Base-by-base conservation (phyloP, 768 basidiomycete genomes). In the Boletus subparvulus region DNA sequence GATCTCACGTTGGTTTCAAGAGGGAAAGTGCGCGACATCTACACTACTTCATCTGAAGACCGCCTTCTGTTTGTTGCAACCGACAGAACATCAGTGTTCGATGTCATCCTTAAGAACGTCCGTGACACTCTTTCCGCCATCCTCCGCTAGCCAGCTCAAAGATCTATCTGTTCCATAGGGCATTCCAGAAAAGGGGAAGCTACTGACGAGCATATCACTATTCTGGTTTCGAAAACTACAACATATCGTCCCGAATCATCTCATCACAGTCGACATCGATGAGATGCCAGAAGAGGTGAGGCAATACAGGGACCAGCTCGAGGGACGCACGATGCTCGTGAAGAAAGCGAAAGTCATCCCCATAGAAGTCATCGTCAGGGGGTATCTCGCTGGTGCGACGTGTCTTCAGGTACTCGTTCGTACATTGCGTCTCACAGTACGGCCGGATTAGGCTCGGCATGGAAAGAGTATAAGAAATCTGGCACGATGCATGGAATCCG, bases 11-110 rank as follows among this genome's bases (percentile, higher is more conserved):
- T 98, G 3, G 56, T 98, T 33, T 94, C 93, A 2, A 85, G 81
- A 69, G 97, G 97, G 55, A 99, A 99, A 81, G 97, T 99, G 21
- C 85, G 97, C 54, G 96, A 98, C 73, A 87, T 99, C 68, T 98
- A 99, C 74, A 65, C 82, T 33, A 87, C 84, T 13, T 85, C 87
- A 6, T 85, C 84, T 7, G 79, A 82, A 21, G 80, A 85, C 50
- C 81, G 84, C 61, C 81, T 99, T 19, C 81, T 99, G 41, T 98
- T 98, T 69, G 88, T 98, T 55, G 95, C 96, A 12, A 88, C 91
- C 11, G 97, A 99, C 75, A 82, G 97, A 60, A 96, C 98, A 69
- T 96, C 92, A 19, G 95, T 95, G 0, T 98, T 92, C 78, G 96
- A 99, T 79, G 89, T 97, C 63, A 87, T 98, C 67, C 81, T 99